Base-by-base conservation (phyloP, 805 yeast genomes). In the Millerozyma miso region DNA sequence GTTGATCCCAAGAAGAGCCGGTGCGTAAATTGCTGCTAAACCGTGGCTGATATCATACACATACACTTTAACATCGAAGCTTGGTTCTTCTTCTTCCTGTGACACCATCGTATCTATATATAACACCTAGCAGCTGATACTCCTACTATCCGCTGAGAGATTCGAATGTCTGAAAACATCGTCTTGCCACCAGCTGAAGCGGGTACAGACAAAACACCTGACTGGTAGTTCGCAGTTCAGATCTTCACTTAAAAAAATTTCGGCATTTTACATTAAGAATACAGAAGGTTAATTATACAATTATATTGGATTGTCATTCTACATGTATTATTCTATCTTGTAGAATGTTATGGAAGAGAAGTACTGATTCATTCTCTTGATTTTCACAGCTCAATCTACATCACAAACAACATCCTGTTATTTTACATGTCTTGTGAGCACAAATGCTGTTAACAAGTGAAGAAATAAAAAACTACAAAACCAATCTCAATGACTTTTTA, bases 11-110 rank as follows among this genome's bases (percentile, higher is more conserved):
- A 82, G 57, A 6, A 82, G 52, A 59, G 69, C 67, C 14, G 67
- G 73, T 3, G 83, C 67, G 50, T 75, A 65, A 16, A 65, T 51
- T 8, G 72, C 65, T 4, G 88, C 88, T 46, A 82, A 55, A 0
- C 88, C 88, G 23, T 65, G 71, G 1, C 85, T 77, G 16, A 82
- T 69, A 50, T 82, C 88, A 51, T 82, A 82, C 8, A 82, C 83
- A 52, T 78, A 76, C 3, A 80, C 72, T 49, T 77, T 60, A 7
- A 80, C 84, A 3, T 70, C 62, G 43, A 45, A 62, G 5, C 55
- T 43, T 33, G 53, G 52, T 35, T 63, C 69, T 19, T 33, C 42
- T 18, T 33, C 33, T 38, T 38, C 19, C 31, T 14, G 35, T 26
- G 17, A 13, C 29, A 18, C 20, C 17, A 15, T 29, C 6, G 12